These are phyloP conservation scores for Eimeria sp. DNA, from an alignment of 169 alveolate genomes.

Conservation along the genomic window DNA sequence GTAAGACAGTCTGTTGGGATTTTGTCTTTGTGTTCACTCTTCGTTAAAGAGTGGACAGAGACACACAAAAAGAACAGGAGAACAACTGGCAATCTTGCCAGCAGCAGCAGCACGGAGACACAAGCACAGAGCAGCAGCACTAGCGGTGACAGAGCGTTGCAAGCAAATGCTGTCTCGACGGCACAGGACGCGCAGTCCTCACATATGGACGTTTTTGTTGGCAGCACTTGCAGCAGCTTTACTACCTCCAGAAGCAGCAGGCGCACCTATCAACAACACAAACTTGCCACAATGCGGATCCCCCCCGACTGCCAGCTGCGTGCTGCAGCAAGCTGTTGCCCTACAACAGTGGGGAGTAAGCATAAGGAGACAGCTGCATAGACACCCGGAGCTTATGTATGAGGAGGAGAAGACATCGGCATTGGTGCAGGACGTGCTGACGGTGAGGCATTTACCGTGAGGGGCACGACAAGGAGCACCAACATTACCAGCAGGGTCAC, in stretches of 20 bases:
- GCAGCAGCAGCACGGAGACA: constrained; percentile 15
- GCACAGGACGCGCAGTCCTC: not conserved
- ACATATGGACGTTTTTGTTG: too few relatives aligned
- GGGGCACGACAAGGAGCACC: not conserved
- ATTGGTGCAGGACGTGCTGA: constrained; percentile 74
- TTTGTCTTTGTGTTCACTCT: too few relatives aligned
- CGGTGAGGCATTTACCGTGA: constrained; percentile 26
- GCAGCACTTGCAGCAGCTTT: not conserved
- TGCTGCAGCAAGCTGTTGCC: constrained; percentile 74
- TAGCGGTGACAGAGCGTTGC: not conserved
- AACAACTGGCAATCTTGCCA: not conserved
- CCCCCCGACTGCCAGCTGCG: constrained; percentile 30
- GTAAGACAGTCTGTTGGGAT: not conserved
- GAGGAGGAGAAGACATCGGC: constrained; percentile 80
- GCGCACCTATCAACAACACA: not conserved
- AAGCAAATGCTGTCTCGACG: not conserved
- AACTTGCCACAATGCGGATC: constrained; percentile 40
- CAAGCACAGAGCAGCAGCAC: not conserved
- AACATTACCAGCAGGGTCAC: not conserved
- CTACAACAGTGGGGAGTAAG: constrained; percentile 49
- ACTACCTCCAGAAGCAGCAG: constrained; percentile 3
- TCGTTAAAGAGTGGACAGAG: not conserved
- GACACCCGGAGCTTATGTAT: constrained; percentile 78
- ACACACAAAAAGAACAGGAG: not conserved
- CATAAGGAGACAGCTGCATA: constrained; percentile 80